Evolutionary conservation across 2,329 filamentous ascomycete genomes (phyloP).

Genomic region (Bipolaris victoriae): DNA sequence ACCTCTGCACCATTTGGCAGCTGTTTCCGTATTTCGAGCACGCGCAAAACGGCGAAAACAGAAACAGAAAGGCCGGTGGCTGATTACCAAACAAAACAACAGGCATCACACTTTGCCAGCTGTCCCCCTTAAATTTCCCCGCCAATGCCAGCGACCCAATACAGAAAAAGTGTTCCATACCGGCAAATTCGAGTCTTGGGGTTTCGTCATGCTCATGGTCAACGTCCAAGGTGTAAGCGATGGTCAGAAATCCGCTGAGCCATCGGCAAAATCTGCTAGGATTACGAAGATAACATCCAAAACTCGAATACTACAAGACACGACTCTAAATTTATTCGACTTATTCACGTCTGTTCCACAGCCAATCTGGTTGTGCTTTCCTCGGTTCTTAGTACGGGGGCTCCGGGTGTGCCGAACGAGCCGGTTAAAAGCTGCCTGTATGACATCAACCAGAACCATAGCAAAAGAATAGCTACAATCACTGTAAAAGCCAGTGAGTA

Average conservation of each 20-base stretch:
- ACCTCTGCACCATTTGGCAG: not conserved
- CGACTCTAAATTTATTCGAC: not conserved
- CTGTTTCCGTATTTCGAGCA: not conserved
- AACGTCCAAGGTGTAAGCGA: not conserved
- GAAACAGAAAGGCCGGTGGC: conserved; percentile 7
- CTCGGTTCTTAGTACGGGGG: not conserved
- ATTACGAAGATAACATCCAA: not conserved
- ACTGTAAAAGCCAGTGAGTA: not conserved
- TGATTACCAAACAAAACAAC: conserved; percentile 8
- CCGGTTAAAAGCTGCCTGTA: too few relatives aligned
- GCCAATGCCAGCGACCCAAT: not conserved
- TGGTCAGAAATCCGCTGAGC: not conserved
- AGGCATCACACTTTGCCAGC: not conserved
- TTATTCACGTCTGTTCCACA: not conserved
- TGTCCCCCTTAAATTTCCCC: not conserved
- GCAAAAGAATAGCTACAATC: too few relatives aligned
- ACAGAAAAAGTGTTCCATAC: not conserved
- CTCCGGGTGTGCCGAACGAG: too few relatives aligned
- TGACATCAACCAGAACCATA: too few relatives aligned
- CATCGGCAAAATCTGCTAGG: not conserved
- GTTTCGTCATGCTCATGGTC: not conserved
- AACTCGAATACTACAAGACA: not conserved
- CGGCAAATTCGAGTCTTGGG: not conserved
- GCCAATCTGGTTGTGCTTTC: not conserved
- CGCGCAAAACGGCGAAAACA: not conserved